Evolutionary conservation across 148 eudicot species (phyloP), one percentile per base, ranked within the genome.

Genomic region (Vaccinium myrtillus): DNA sequence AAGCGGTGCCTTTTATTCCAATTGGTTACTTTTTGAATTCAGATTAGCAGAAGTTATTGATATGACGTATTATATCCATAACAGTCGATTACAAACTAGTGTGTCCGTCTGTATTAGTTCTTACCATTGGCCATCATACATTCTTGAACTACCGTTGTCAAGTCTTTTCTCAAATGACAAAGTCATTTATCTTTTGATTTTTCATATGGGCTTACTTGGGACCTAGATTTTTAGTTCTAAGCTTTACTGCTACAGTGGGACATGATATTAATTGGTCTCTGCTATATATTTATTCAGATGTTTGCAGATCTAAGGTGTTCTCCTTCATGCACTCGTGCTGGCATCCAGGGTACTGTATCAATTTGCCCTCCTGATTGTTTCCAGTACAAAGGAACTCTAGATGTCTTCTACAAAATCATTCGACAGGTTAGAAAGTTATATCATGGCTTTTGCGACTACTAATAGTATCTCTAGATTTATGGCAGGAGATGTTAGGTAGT

Each of bases 331-430:
- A 83, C 91, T 0, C 93, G 94, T 63, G 99, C 98, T 87, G 99
- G 98, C 53, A 86, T 95, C 83, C 98, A 95, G 82, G 99, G 99
- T 77, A 97, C 99, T 2, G 96, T 95, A 30, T 88, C 97, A 18
- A 94, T 97, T 30, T 97, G 99, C 85, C 99, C 99, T 30, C 96
- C 98, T 36, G 99, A 97, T 86, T 97, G 99, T 86, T 97, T 97
- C 86, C 98, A 93, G 55, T 97, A 97, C 86, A 95, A 95, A 88
- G 98, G 99, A 82, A 95, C 98, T n/a, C 58, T 95, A 23, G 99
- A 97, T 91, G 95, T 91, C 71, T 87, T 97, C 88, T 90, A 88
- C 90, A 97, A 97, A 91, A 91, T 97, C 83, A 85, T 91, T 81
- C 91, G 98, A 27, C 99, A 97, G 99, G 99, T 97, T 77, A 21